Percentiles rank a stretch among this genome's conserved stretches.
Conservation (phyloP, 2,329 filamentous ascomycete species). For the Penicillium sclerotiorum region DNA sequence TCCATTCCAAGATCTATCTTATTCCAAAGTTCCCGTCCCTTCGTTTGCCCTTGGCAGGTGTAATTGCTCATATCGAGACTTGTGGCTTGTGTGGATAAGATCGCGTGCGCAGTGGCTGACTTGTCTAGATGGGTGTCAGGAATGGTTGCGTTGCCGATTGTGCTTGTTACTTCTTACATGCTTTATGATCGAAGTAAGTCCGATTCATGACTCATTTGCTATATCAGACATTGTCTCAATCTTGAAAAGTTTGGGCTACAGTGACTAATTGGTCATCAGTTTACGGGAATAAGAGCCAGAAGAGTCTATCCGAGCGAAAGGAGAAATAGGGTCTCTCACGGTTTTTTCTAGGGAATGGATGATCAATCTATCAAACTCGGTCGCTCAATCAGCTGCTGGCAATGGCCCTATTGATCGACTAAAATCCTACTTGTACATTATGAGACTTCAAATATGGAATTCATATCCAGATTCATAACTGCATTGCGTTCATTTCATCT, state of each 20-base stretch:
- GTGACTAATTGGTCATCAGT: no score
- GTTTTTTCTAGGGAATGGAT: no score
- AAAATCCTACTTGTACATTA: neutral
- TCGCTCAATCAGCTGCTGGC: no score
- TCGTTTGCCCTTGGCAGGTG: neutral
- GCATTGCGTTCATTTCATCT: neutral
- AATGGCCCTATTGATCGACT: neutral
- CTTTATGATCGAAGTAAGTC: constrained; percentile 37
- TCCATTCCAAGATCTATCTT: neutral
- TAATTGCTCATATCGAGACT: neutral
- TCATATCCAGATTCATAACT: neutral
- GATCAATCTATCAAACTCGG: neutral
- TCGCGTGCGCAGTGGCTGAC: neutral
- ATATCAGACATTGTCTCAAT: no score
- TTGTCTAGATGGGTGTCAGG: constrained; percentile 32
- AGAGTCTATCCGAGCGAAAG: no score
- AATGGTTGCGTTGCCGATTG: constrained; percentile 37
- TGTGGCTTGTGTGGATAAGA: neutral
- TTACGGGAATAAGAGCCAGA: no score
- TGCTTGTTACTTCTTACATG: constrained; percentile 36
- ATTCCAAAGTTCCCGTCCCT: neutral
- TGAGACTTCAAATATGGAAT: neutral
- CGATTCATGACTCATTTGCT: neutral
- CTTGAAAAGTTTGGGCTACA: no score
- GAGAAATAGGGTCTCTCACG: no score